These are phyloP conservation scores for Naganishia albida DNA, from an alignment of 1,284 basidiomycete species.

Conservation along the genomic window DNA sequence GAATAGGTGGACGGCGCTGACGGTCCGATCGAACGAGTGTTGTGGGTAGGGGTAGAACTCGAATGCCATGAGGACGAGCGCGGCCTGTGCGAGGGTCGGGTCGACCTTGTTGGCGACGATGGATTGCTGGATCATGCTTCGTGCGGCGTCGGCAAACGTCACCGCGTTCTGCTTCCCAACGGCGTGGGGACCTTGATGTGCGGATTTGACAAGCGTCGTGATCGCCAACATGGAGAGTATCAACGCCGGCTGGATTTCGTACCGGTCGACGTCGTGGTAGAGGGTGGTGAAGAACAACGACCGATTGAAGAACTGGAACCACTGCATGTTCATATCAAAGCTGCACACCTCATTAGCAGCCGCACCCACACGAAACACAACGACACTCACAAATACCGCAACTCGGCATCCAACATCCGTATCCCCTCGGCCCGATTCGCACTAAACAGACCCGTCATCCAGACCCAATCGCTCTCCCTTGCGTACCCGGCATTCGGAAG, in stretches of 20 bases:
- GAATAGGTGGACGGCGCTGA: constrained; percentile 36
- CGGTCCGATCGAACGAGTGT: constrained; percentile 36
- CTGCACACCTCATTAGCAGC: constrained; percentile 19
- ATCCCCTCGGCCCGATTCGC: constrained; percentile 28
- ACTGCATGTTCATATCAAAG: constrained; percentile 35
- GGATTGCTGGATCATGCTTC: constrained; percentile 39
- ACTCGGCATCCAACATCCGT: constrained; percentile 21
- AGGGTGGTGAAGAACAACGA: constrained; percentile 36
- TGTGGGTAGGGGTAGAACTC: constrained; percentile 42
- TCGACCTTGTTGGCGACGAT: constrained; percentile 37
- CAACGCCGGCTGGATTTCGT: constrained; percentile 38
- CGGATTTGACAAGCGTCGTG: constrained; percentile 37
- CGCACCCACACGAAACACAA: background rate
- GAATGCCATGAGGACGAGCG: constrained; percentile 40
- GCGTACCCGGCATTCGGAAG: constrained; percentile 33
- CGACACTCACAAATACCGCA: constrained; percentile 26
- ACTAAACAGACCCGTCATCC: constrained; percentile 35
- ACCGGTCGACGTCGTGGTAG: constrained; percentile 27
- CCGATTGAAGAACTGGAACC: constrained; percentile 40
- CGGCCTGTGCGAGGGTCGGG: constrained; percentile 39
- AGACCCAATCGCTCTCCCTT: constrained; percentile 34
- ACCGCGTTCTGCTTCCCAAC: constrained; percentile 37
- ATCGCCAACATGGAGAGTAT: constrained; percentile 41
- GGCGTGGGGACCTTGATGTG: constrained; percentile 32
- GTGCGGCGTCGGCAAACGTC: constrained; percentile 38